Evolutionary conservation across 2,329 filamentous ascomycete genomes (phyloP).

Genomic region (Colletotrichum sansevieriae): DNA sequence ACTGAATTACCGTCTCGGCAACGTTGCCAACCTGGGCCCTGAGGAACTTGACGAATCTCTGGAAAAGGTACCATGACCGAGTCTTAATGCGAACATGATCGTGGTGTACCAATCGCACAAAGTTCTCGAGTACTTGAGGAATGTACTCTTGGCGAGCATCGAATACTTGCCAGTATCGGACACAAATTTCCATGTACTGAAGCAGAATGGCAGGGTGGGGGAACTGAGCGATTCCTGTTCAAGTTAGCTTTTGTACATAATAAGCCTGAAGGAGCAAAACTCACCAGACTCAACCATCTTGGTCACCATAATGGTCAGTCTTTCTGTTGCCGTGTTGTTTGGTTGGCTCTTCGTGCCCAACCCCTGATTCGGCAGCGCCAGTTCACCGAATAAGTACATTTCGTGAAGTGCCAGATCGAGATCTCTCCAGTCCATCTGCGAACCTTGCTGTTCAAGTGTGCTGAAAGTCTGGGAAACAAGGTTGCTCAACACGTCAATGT

Average conservation of each 20-base stretch:
- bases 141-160: constrained; percentile 86
- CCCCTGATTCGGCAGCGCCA: constrained; percentile 89
- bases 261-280: constrained; percentile 47
- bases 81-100: constrained; percentile 87
- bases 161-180: constrained; percentile 93
- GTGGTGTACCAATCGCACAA: constrained; percentile 91
- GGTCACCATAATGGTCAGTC: constrained; percentile 91
- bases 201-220: constrained; percentile 92
- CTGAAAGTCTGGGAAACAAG: constrained; percentile 91
- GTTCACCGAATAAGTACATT: constrained; percentile 95
- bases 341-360: constrained; percentile 89
- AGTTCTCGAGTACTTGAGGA: constrained; percentile 88
- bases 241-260: constrained; percentile 45
- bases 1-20: constrained; percentile 90
- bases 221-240: constrained; percentile 82
- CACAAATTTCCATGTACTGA: constrained; percentile 98
- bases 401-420: constrained; percentile 94
- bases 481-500: constrained; percentile 88
- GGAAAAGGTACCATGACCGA: constrained; percentile 97
- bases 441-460: constrained; percentile 79
- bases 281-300: constrained; percentile 94
- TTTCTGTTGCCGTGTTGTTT: constrained; percentile 81
- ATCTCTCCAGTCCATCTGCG: constrained; percentile 91
- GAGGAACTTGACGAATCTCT: constrained; percentile 90
- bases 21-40: constrained; percentile 87